Percentiles rank a stretch among this genome's conserved stretches.
Conservation (phyloP, 192 early-diverging fungal genomes). For the Entomortierella parvispora region DNA sequence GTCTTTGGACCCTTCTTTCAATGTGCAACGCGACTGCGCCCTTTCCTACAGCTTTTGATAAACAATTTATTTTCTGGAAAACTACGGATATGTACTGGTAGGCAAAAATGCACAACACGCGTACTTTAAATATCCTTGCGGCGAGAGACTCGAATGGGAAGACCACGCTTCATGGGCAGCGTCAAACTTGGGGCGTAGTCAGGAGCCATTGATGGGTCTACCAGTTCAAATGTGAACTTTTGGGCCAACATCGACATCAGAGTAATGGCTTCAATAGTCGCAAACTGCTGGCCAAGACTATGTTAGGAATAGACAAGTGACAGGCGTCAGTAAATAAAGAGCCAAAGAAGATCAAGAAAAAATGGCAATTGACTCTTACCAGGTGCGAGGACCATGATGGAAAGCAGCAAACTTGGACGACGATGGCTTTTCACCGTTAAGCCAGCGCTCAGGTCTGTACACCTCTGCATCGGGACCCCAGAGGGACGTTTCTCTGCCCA, state of each 20-base stretch:
- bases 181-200: constrained; percentile 30
- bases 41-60: too few relatives aligned
- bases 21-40: too few relatives aligned
- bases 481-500: constrained; percentile 59
- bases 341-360: background rate
- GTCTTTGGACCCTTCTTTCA: too few relatives aligned
- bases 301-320: background rate
- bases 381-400: constrained; percentile 63
- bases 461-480: constrained; percentile 72
- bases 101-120: too few relatives aligned
- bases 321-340: background rate
- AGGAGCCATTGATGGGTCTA: constrained; percentile 25
- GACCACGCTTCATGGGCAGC: constrained; percentile 39
- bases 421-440: constrained; percentile 39
- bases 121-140: constrained; percentile 10
- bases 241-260: constrained; percentile 37
- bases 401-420: constrained; percentile 64
- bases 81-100: too few relatives aligned
- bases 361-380: constrained; percentile 14
- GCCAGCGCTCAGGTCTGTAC: constrained; percentile 74
- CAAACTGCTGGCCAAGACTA: constrained; percentile 55
- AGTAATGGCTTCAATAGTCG: constrained; percentile 51
- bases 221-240: constrained; percentile 49
- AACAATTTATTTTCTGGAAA: too few relatives aligned
- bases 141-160: constrained; percentile 36